phyloP scores from a whole-genome alignment of 768 basidiomycete species.

The Crepidotus variabilis region DNA sequence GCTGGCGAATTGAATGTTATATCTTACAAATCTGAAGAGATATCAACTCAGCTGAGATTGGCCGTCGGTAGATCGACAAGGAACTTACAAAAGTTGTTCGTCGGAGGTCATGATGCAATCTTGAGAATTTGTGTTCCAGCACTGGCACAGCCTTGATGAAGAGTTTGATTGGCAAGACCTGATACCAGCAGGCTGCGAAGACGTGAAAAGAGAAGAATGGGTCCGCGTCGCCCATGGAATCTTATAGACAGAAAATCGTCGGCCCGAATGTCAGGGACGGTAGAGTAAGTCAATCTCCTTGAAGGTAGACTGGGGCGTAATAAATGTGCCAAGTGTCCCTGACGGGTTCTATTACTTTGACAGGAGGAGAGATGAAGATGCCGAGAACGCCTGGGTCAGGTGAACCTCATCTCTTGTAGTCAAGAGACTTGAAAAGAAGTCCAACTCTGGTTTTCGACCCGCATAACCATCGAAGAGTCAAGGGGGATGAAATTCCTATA shows the following conservation, averaged over 20 bases:
- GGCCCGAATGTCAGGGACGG: no score
- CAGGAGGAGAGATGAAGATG: no score
- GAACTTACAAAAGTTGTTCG: neutral
- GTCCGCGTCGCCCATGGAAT: neutral
- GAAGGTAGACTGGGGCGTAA: no score
- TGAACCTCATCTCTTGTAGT: no score
- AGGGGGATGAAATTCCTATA: no score
- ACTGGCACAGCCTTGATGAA: neutral
- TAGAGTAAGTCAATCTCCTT: no score
- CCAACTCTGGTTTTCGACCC: no score
- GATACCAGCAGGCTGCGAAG: neutral
- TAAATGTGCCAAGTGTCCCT: no score
- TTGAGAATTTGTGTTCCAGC: neutral
- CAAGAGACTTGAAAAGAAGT: no score
- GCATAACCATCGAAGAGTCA: no score
- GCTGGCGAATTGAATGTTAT: neutral
- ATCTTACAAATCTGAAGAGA: neutral
- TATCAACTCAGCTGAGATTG: neutral
- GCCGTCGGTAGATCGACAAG: neutral
- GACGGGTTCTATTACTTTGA: no score
- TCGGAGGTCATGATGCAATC: neutral
- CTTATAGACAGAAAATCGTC: neutral
- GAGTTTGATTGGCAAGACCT: neutral
- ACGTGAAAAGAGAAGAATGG: neutral
- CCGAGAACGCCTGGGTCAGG: no score